Base-by-base conservation (phyloP, 2,329 filamentous ascomycete genomes). In the Lachnellula occidentalis region DNA sequence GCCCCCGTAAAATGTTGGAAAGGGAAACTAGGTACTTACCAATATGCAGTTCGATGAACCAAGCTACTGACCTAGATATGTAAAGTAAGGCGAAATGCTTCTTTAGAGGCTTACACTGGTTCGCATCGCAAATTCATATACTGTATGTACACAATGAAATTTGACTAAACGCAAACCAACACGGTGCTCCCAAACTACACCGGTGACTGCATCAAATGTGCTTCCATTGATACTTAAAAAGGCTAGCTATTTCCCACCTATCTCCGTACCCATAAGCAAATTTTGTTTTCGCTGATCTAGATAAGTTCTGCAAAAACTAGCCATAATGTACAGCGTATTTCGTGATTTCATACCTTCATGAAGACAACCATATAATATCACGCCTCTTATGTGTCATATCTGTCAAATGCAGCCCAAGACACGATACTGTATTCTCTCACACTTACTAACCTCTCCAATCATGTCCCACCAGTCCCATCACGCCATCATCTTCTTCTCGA, bases 401-500 rank as follows among this genome's bases (percentile, higher is more conserved):
- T 12, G 8, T 46, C 14, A 27, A 46, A 21, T 8, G 21, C n/a
- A 46, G n/a, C 21, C 14, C 2, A 12, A 46, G 14, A 46, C 21
- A 39, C 5, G 14, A 24, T 27, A n/a, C n/a, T n/a, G n/a, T n/a
- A 21, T 46, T 15, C 15, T 15, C 21, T 22, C 22, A 46, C 14
- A n/a, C 5, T 6, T 31, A 21, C 17, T 9, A 21, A 6, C 21
- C 24, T n/a, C 36, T 19, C 24, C 21, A 8, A 50, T 37, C 9
- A 21, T 45, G 8, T 50, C 14, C 15, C 34, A 37, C n/a, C n/a
- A n/a, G 8, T 50, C 14, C 43, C 21, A 17, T 39, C 5, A 39
- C 36, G 3, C 36, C 8, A 52, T 56, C 41, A 45, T 54, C 51
- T 48, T 51, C 55, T 51, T 50, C 43, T 41, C 14, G 59, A 62